Evolutionary conservation across 2,329 filamentous ascomycete genomes (phyloP), one percentile per base, ranked within the genome.

Genomic region (Phialophora verrucosa): DNA sequence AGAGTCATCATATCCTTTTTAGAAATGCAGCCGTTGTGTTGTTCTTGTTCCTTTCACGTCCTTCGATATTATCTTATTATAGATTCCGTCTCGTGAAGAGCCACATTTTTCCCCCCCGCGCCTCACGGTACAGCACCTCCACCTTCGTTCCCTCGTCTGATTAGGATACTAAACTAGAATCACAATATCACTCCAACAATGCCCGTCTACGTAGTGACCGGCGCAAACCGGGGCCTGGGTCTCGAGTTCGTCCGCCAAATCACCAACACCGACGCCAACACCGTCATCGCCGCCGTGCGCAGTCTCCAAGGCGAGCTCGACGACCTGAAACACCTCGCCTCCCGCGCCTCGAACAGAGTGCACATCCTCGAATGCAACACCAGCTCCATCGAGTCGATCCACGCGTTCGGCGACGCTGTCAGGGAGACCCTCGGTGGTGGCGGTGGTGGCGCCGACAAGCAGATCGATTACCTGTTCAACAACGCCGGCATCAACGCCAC

Each of bases 191-290:
- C 17, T 10, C 53, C 29, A n/a, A 31, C 12, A 17, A 67, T 67
- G 65, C 65, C 65, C 1, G 57, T 61, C 6, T 75, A 73, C 60
- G 44, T 74, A 23, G 67, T 76, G 42, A 76, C 74, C 3, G 74
- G 75, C 11, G 72, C 74, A 11, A 76, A 74, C 57, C 67, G 74
- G 59, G 75, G 75, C 29, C 61, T 76, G 10, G 74, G 75, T 10
- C 59, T 70, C 35, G 68, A 70, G 42, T 69, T 70, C 62, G 68
- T 67, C 23, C 68, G 62, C 8, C 68, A 70, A 50, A 42, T 71
- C 27, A 29, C 60, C 11, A 17, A 60, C 4, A 20, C 51, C 12
- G 8, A 14, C 7, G 14, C 31, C 23, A 69, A 69, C 66, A 71
- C 64, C 10, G 54, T 71, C 49, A 54, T 71, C 35, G 69, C 69